These are phyloP conservation scores for Trichosporon sp. DNA, from an alignment of 1,284 basidiomycete genomes.

Conservation along the genomic window DNA sequence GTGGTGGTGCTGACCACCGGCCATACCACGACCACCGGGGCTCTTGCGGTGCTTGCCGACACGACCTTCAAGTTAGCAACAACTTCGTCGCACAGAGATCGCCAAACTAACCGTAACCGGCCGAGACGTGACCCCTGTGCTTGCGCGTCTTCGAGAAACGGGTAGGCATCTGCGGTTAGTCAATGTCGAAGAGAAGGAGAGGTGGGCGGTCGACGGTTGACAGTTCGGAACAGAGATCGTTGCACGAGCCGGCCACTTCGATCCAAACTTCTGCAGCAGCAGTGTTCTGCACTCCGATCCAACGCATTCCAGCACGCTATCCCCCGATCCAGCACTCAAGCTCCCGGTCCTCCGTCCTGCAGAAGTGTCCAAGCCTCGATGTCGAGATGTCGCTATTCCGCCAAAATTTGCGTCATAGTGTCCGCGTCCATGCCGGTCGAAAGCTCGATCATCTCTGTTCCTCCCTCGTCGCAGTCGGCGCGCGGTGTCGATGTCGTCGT, in stretches of 20 bases:
- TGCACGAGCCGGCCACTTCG: background rate
- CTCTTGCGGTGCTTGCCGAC: slow-evolving; percentile 97
- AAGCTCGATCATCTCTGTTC: slow-evolving; percentile 9
- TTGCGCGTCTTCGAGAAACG: slow-evolving; percentile 95
- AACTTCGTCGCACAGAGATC: background rate
- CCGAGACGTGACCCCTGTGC: slow-evolving; percentile 97
- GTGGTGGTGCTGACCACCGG: slow-evolving; percentile 99
- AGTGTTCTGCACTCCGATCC: background rate
- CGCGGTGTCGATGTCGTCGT: slow-evolving; percentile 11
- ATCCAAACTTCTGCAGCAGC: background rate
- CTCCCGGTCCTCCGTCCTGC: background rate
- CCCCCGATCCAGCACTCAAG: background rate
- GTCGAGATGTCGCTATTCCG: background rate
- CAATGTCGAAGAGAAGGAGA: background rate
- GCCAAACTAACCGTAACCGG: slow-evolving; percentile 78
- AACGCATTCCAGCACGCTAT: background rate
- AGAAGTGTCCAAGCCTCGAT: background rate
- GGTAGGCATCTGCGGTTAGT: slow-evolving; percentile 72
- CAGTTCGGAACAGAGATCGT: background rate
- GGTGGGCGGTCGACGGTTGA: background rate
- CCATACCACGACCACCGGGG: slow-evolving; percentile 99
- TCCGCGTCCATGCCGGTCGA: background rate
- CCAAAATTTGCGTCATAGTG: background rate
- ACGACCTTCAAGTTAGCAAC: slow-evolving; percentile 61
- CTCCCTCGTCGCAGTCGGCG: slow-evolving; percentile 4